Percentiles rank a stretch among this genome's conserved stretches.
phyloP scores from a whole-genome alignment of 2,329 filamentous ascomycete genomes.

The Calonectria naviculata region DNA sequence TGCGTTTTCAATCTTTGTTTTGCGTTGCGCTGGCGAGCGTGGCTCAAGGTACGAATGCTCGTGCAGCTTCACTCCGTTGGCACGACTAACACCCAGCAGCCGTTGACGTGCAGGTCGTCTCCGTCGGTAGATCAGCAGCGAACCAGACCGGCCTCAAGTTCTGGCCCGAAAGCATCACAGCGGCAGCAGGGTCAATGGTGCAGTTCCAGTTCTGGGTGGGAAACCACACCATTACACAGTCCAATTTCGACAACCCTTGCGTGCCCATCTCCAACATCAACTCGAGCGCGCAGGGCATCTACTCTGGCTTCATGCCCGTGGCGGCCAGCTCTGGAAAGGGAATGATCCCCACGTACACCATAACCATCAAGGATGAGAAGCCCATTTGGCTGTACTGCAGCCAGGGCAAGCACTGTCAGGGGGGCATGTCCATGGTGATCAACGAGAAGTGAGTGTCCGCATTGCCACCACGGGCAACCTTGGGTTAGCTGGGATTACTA shows the following conservation, averaged over 20 bases:
- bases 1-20: conserved; percentile 62
- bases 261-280: conserved; percentile 66
- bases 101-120: conserved; percentile 69
- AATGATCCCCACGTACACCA: conserved; percentile 74
- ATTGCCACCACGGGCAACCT: neutral
- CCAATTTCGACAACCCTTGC: conserved; percentile 78
- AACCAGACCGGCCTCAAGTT: conserved; percentile 65
- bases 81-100: conserved; percentile 40
- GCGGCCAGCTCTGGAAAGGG: conserved; percentile 60
- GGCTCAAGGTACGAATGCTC: conserved; percentile 54
- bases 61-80: neutral
- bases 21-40: conserved; percentile 60
- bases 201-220: conserved; percentile 74
- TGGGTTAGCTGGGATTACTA: neutral
- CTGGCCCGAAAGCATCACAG: conserved; percentile 74
- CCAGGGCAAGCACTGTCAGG: conserved; percentile 79
- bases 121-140: conserved; percentile 66
- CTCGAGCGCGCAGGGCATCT: conserved; percentile 69
- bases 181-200: conserved; percentile 70
- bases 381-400: conserved; percentile 86
- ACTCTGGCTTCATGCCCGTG: conserved; percentile 75
- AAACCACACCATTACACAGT: conserved; percentile 86
- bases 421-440: conserved; percentile 80
- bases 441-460: conserved; percentile 72
- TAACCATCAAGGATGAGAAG: conserved; percentile 74